These are phyloP conservation scores for Puccinia polysora DNA, from an alignment of 1,284 basidiomycete species.

Conservation along the genomic window DNA sequence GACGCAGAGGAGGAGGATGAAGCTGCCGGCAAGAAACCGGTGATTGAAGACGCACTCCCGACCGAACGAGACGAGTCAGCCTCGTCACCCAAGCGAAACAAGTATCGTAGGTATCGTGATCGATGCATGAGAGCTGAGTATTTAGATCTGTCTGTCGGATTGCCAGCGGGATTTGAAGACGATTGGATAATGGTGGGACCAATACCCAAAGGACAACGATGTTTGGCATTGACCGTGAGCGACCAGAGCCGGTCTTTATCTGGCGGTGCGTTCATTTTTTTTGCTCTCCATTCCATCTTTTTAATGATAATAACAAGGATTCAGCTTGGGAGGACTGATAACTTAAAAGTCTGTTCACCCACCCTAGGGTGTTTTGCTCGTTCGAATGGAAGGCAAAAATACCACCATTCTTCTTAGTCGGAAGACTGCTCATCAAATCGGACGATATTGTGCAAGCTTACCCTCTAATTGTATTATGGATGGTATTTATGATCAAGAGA, in stretches of 20 bases:
- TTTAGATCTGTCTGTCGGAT: slow-evolving; percentile 24
- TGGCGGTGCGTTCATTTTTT: neutral
- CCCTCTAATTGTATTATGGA: slow-evolving; percentile 25
- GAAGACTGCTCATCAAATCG: slow-evolving; percentile 8
- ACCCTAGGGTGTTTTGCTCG: neutral
- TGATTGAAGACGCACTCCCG: neutral
- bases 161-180: slow-evolving; percentile 19
- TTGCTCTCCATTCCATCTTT: neutral
- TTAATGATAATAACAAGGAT: neutral
- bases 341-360: neutral
- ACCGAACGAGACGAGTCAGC: neutral
- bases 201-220: slow-evolving; percentile 30
- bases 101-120: slow-evolving; percentile 9
- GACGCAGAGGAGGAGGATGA: slow-evolving; percentile 21
- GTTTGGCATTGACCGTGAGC: slow-evolving; percentile 11
- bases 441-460: slow-evolving; percentile 10
- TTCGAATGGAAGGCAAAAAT: neutral
- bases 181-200: slow-evolving; percentile 39
- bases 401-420: slow-evolving; percentile 13
- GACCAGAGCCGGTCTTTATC: neutral
- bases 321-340: neutral
- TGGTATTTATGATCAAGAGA: slow-evolving; percentile 23
- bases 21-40: neutral
- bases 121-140: slow-evolving; percentile 32
- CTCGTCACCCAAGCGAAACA: neutral